phyloP scores from a whole-genome alignment of 2,329 filamentous ascomycete genomes.

The Tympanopsis confertula region DNA sequence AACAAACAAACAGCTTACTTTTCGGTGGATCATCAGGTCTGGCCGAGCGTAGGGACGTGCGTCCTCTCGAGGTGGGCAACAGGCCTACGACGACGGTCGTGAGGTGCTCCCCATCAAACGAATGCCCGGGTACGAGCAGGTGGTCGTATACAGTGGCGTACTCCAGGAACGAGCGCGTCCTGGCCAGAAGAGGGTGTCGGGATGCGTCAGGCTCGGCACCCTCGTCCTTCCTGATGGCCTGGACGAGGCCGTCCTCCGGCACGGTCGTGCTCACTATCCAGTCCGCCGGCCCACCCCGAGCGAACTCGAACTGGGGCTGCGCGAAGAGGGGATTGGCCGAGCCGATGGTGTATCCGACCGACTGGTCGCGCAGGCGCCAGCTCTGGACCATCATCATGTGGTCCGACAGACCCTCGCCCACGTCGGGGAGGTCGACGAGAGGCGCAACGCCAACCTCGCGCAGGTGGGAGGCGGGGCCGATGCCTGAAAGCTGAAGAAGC shows the following conservation, averaged over 20 bases:
- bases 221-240: slow-evolving; percentile 11
- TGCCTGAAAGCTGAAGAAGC: slow-evolving; percentile 19
- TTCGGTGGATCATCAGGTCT: slow-evolving; percentile 9
- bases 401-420: slow-evolving; percentile 2
- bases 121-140: no score
- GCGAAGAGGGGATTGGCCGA: slow-evolving; percentile 9
- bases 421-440: no score
- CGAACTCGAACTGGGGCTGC: slow-evolving; percentile 9
- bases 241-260: slow-evolving; percentile 4
- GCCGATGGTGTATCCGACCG: slow-evolving; percentile 10
- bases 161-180: neutral
- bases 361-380: slow-evolving; percentile 12
- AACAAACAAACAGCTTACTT: neutral
- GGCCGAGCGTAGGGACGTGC: no score
- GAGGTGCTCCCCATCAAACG: slow-evolving; percentile 11
- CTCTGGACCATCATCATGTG: slow-evolving; percentile 7
- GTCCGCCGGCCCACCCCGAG: slow-evolving; percentile 6
- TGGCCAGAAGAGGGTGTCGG: neutral
- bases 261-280: slow-evolving; percentile 8
- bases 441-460: slow-evolving; percentile 17
- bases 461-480: slow-evolving; percentile 15
- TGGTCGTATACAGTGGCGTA: neutral
- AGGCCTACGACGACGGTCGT: slow-evolving; percentile 9
- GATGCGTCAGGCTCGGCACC: slow-evolving; percentile 5
- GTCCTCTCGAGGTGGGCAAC: slow-evolving; percentile 14